phyloP scores from a whole-genome alignment of 2,329 filamentous ascomycete genomes.

The Leptographium wingfieldii region DNA sequence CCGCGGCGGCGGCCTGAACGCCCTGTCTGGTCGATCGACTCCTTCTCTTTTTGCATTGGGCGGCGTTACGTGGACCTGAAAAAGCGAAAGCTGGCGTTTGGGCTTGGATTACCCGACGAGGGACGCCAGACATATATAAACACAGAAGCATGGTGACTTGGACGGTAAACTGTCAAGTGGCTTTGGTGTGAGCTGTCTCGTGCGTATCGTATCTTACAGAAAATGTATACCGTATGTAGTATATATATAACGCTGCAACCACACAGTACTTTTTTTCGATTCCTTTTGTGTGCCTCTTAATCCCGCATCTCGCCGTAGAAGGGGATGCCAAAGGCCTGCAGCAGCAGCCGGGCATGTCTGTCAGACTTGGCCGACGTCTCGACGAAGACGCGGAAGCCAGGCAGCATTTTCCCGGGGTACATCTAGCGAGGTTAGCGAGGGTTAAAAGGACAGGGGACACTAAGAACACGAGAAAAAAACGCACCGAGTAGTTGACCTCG shows the following conservation, averaged over 20 bases:
- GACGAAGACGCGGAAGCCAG: conserved; percentile 71
- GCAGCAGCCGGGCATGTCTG: conserved; percentile 66
- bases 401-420: conserved; percentile 60
- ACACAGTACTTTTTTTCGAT: too few species aligned
- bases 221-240: background rate
- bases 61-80: conserved; percentile 3
- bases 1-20: too few species aligned
- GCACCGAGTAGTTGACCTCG: conserved; percentile 86
- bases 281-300: conserved; percentile 6
- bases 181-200: background rate
- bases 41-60: conserved; percentile 4
- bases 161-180: background rate
- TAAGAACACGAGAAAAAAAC: conserved; percentile 21
- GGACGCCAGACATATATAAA: too few species aligned
- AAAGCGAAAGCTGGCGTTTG: background rate
- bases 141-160: too few species aligned
- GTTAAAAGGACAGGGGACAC: background rate
- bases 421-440: conserved; percentile 26
- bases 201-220: conserved; percentile 1
- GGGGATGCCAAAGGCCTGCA: conserved; percentile 61
- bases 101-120: too few species aligned
- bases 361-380: conserved; percentile 79
- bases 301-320: conserved; percentile 49
- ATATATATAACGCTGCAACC: background rate
- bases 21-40: too few species aligned